Percentiles rank a stretch among this genome's conserved stretches.
Conservation (phyloP, 1,139 yeast species). For the Pichia sp. region DNA sequence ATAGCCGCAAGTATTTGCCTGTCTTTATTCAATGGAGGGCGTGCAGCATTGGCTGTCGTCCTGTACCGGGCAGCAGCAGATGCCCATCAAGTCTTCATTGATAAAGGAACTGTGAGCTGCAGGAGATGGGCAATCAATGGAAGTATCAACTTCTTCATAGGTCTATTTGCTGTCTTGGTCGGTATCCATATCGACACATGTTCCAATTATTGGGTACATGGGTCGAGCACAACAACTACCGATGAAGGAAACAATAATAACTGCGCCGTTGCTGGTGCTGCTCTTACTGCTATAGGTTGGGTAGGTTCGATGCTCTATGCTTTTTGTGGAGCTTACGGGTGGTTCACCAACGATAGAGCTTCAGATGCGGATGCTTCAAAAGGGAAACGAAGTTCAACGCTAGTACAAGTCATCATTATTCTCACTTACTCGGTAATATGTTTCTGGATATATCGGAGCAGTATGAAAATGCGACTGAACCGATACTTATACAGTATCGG, state of each 20-base stretch:
- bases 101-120: not conserved
- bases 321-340: not conserved
- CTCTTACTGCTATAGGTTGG: not conserved
- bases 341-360: not conserved
- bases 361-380: not conserved
- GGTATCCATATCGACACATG: not conserved
- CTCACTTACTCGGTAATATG: not conserved
- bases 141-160: not conserved
- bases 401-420: not conserved
- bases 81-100: not conserved
- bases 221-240: not conserved
- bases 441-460: not conserved
- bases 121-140: not conserved
- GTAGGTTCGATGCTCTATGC: not conserved
- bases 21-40: not conserved
- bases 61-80: not conserved
- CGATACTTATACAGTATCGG: not conserved
- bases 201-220: not conserved
- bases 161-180: not conserved
- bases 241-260: not conserved
- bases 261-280: conserved; percentile 1
- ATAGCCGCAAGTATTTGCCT: too few relatives aligned
- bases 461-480: not conserved
- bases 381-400: not conserved
- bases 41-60: not conserved